Evolutionary conservation across 768 basidiomycete genomes (phyloP).

Genomic region (Imleria badia): DNA sequence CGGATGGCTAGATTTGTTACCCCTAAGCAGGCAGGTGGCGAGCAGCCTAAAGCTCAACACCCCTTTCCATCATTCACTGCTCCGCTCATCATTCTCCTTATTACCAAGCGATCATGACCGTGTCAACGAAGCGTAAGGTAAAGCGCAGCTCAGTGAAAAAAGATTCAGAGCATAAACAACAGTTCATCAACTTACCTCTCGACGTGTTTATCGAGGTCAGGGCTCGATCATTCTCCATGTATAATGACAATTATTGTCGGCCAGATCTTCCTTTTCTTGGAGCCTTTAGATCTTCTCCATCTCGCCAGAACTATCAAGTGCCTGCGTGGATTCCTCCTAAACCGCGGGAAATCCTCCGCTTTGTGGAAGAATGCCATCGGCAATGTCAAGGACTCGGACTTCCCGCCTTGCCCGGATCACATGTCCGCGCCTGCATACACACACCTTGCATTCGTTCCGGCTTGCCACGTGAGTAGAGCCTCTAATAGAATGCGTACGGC

Average conservation of each 20-base stretch:
- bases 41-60: too few relatives aligned
- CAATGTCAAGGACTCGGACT: too few relatives aligned
- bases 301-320: constrained; percentile 32
- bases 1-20: neutral
- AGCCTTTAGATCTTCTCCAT: constrained; percentile 33
- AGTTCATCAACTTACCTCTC: constrained; percentile 10
- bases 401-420: too few relatives aligned
- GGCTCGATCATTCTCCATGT: neutral
- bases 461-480: constrained; percentile 31
- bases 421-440: too few relatives aligned
- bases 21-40: neutral
- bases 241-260: neutral
- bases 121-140: neutral
- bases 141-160: neutral
- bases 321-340: constrained; percentile 29
- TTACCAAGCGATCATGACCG: constrained; percentile 1
- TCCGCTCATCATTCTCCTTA: neutral
- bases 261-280: constrained; percentile 27
- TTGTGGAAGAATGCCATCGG: too few relatives aligned
- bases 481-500: neutral
- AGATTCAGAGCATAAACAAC: neutral
- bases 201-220: constrained; percentile 17
- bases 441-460: too few relatives aligned
- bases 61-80: too few relatives aligned
- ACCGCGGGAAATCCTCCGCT: constrained; percentile 8